phyloP scores from a whole-genome alignment of 75 land plant genomes.

The Larix kaempferi region DNA sequence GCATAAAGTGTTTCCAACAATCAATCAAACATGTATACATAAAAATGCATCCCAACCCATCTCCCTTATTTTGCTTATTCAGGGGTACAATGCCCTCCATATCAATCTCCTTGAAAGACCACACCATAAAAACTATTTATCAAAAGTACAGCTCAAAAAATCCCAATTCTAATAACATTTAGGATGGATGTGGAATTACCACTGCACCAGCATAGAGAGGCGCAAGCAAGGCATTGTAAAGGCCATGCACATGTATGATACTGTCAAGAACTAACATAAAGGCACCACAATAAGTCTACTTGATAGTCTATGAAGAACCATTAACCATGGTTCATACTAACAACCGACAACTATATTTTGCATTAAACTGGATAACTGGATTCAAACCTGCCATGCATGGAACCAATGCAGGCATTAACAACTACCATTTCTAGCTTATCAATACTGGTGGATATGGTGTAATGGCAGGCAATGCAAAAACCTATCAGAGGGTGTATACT shows the following conservation, averaged over 20 bases:
- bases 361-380: background rate
- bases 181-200: slow-evolving; percentile 19
- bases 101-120: background rate
- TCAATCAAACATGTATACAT: background rate
- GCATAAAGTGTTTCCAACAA: background rate
- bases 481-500: slow-evolving; percentile 27
- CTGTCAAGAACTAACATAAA: slow-evolving; percentile 10
- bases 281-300: slow-evolving; percentile 9
- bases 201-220: slow-evolving; percentile 34
- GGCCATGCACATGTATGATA: slow-evolving; percentile 36
- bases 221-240: slow-evolving; percentile 36
- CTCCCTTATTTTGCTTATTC: background rate
- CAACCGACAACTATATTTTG: background rate
- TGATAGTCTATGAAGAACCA: background rate
- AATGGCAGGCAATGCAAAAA: slow-evolving; percentile 43
- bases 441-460: slow-evolving; percentile 41
- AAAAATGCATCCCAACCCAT: background rate
- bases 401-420: background rate
- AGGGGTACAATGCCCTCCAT: background rate
- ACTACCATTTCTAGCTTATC: background rate
- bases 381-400: background rate
- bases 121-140: background rate
- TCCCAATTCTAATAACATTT: background rate
- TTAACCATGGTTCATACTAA: background rate
- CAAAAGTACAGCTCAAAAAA: background rate